These are phyloP conservation scores for Solanum tarijense DNA, from an alignment of 257 asterid species.

Conservation along the genomic window DNA sequence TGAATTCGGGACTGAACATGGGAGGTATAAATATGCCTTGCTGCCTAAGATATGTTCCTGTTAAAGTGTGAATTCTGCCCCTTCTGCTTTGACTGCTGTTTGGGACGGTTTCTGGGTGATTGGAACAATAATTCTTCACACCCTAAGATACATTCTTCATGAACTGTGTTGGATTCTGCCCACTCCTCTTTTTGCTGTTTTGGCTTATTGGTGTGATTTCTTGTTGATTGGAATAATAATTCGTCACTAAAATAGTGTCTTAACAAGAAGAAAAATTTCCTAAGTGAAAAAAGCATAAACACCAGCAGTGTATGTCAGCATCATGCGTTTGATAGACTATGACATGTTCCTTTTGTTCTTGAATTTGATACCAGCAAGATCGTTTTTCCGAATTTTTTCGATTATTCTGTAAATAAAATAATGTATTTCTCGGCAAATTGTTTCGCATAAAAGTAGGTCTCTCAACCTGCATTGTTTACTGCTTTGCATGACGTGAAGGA, in stretches of 20 bases:
- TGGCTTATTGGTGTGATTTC: neutral
- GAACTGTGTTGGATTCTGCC: neutral
- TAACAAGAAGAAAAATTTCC: neutral
- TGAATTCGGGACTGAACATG: constrained; percentile 35
- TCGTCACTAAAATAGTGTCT: neutral
- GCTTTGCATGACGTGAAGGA: neutral
- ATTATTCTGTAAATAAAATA: neutral
- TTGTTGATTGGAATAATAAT: neutral
- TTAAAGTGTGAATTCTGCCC: neutral
- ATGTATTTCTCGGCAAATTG: neutral
- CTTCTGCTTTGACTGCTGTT: neutral
- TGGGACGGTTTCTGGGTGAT: neutral
- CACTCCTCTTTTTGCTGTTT: neutral
- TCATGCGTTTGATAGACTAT: neutral
- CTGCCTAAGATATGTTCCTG: neutral
- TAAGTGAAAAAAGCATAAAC: neutral
- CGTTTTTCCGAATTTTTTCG: too few relatives aligned
- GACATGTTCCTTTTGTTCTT: neutral
- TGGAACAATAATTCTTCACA: neutral
- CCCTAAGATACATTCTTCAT: neutral
- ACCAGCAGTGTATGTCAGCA: neutral
- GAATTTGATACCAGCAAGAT: neutral
- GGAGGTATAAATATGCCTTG: constrained; percentile 44
- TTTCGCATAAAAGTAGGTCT: neutral
- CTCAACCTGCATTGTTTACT: neutral